Percentiles rank a stretch among this genome's conserved stretches.
Conservation (phyloP, 2,329 filamentous ascomycete species). For the Tolypocladium cylindrosporum region DNA sequence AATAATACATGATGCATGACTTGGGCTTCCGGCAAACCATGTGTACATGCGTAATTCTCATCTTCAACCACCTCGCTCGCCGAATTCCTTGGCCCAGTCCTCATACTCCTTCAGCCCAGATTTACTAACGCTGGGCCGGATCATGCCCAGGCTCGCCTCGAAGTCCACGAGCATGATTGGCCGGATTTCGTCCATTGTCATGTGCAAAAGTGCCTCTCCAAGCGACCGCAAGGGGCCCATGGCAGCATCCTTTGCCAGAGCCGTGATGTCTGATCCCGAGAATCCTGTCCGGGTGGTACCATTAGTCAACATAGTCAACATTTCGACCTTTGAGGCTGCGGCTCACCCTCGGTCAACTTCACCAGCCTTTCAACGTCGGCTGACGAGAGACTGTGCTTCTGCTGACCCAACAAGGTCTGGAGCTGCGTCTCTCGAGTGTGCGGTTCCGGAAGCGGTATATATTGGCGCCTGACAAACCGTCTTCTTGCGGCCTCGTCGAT, state of each 20-base stretch:
- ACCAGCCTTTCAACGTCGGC: slow-evolving; percentile 67
- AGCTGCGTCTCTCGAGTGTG: slow-evolving; percentile 73
- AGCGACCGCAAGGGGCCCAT: slow-evolving; percentile 91
- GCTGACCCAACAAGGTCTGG: slow-evolving; percentile 68
- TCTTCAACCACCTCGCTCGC: slow-evolving; percentile 69
- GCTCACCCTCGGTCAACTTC: slow-evolving; percentile 70
- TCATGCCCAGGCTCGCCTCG: slow-evolving; percentile 69
- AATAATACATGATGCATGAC: too few species aligned
- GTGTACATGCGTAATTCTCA: not conserved
- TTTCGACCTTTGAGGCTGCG: not conserved
- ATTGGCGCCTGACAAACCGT: slow-evolving; percentile 86
- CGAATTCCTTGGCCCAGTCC: slow-evolving; percentile 88
- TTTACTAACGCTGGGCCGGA: slow-evolving; percentile 82
- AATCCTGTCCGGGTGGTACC: slow-evolving; percentile 53
- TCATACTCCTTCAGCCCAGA: slow-evolving; percentile 82
- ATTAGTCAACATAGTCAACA: not conserved
- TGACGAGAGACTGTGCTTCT: slow-evolving; percentile 70
- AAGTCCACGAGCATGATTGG: slow-evolving; percentile 81
- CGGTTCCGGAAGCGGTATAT: slow-evolving; percentile 86
- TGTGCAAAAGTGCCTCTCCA: slow-evolving; percentile 80
- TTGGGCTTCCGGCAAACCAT: not conserved
- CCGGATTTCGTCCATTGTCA: slow-evolving; percentile 89
- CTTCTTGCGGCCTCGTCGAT: slow-evolving; percentile 92
- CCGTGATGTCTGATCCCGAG: slow-evolving; percentile 93
- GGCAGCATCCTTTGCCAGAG: slow-evolving; percentile 90